Evolutionary conservation across 208 protist species (phyloP).

Genomic region (Trypanosoma scelopori): DNA sequence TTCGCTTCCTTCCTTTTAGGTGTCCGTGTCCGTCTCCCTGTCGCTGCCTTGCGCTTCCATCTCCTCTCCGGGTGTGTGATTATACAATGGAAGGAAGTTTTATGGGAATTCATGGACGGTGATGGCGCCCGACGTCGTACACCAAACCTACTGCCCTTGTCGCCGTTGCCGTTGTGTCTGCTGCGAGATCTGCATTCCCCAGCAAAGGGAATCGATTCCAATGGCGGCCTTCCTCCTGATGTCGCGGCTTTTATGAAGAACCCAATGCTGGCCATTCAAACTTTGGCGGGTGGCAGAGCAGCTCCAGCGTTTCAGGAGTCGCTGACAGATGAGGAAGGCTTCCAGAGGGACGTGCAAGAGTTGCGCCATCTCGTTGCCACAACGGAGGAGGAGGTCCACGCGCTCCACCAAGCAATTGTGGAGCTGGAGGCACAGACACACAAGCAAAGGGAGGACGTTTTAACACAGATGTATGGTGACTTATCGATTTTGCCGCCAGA

Average conservation of each 20-base stretch:
- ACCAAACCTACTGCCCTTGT: too few relatives aligned
- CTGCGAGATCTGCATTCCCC: too few relatives aligned
- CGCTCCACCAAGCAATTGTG: not conserved
- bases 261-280: conserved; percentile 1
- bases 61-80: too few relatives aligned
- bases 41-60: too few relatives aligned
- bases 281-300: not conserved
- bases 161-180: too few relatives aligned
- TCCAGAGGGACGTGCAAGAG: not conserved
- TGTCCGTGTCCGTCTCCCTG: too few relatives aligned
- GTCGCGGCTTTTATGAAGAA: conserved; percentile 4
- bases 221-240: not conserved
- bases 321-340: not conserved
- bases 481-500: not conserved
- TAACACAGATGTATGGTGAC: conserved; percentile 1
- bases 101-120: too few relatives aligned
- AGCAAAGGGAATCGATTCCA: not conserved
- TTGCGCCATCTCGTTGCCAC: conserved; percentile 2
- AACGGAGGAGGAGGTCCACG: conserved; percentile 5
- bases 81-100: too few relatives aligned
- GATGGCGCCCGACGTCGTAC: too few relatives aligned
- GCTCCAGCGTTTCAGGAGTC: not conserved
- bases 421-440: not conserved
- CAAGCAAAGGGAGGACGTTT: not conserved
- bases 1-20: too few relatives aligned